Evolutionary conservation across 2,329 filamentous ascomycete genomes (phyloP).

Genomic region (Mariannaea elegans): DNA sequence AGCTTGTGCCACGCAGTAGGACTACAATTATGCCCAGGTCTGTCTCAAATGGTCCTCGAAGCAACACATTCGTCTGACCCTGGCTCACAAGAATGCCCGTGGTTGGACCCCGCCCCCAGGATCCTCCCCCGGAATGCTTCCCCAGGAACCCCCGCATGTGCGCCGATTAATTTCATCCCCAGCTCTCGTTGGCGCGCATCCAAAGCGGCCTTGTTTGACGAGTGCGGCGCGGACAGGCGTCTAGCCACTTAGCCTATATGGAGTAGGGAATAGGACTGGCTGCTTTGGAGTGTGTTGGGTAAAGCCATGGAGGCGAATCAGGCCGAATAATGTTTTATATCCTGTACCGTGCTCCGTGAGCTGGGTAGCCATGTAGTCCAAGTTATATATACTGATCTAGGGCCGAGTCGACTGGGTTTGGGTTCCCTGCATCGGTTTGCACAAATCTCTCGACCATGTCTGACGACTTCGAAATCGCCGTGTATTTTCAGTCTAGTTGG

Average conservation of each 20-base stretch:
- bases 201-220: not conserved
- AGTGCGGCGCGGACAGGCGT: constrained; percentile 1
- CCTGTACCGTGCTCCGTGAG: not conserved
- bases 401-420: not conserved
- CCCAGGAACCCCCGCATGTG: constrained; percentile 15
- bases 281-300: not conserved
- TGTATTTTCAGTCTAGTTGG: constrained; percentile 53
- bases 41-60: no score
- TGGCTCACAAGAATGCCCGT: not conserved
- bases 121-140: constrained; percentile 5
- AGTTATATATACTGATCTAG: constrained; percentile 13
- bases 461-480: constrained; percentile 11
- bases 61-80: no score
- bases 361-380: not conserved
- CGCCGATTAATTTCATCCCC: constrained; percentile 10
- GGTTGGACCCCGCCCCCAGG: constrained; percentile 19
- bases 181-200: constrained; percentile 23
- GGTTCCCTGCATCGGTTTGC: not conserved
- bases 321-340: not conserved
- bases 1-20: no score
- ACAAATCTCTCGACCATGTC: constrained; percentile 5
- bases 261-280: not conserved
- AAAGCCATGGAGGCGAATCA: not conserved
- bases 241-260: not conserved
- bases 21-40: no score